A percentile compares a stretch with the other conserved stretches of the same genome.
These are phyloP conservation scores for Verticillium albo-atrum DNA, from an alignment of 2,329 filamentous ascomycete genomes.

Conservation along the genomic window DNA sequence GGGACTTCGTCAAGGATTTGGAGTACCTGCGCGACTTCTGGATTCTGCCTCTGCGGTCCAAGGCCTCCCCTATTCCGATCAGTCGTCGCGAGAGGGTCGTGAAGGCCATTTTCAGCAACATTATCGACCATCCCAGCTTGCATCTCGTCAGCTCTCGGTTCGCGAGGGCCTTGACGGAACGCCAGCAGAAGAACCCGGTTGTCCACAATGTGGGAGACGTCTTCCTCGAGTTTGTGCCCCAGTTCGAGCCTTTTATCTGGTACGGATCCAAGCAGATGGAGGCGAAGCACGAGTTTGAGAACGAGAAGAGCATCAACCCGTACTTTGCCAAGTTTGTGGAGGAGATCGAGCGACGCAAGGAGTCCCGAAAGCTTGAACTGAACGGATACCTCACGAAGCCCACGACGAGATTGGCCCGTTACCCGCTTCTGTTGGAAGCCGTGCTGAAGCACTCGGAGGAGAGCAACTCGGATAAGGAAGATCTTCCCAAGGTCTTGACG, in stretches of 20 bases:
- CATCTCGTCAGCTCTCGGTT: conserved; percentile 87
- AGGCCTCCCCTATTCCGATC: conserved; percentile 82
- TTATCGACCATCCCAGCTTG: conserved; percentile 76
- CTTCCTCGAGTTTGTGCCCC: conserved; percentile 85
- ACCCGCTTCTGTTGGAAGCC: conserved; percentile 86
- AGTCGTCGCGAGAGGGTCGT: conserved; percentile 87
- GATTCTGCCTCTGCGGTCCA: conserved; percentile 85
- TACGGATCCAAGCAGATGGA: conserved; percentile 96
- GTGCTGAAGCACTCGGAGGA: conserved; percentile 89
- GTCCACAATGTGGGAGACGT: conserved; percentile 90
- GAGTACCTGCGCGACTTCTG: conserved; percentile 98
- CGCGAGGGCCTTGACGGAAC: conserved; percentile 79
- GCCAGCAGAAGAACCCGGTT: conserved; percentile 86
- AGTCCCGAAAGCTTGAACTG: conserved; percentile 92
- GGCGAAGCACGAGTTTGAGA: conserved; percentile 97
- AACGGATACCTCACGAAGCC: conserved; percentile 98
- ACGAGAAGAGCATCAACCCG: conserved; percentile 82
- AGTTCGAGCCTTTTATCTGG: conserved; percentile 92
- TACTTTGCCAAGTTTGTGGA: conserved; percentile 90
- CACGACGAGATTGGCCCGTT: conserved; percentile 89
- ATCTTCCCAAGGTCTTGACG: conserved; percentile 83
- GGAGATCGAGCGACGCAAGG: conserved; percentile 91
- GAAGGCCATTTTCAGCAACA: conserved; percentile 91
- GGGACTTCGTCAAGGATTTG: conserved; percentile 97
- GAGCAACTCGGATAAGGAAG: conserved; percentile 82